Conservation (phyloP, 2,329 filamentous ascomycete genomes). For the Tothia fuscella region DNA sequence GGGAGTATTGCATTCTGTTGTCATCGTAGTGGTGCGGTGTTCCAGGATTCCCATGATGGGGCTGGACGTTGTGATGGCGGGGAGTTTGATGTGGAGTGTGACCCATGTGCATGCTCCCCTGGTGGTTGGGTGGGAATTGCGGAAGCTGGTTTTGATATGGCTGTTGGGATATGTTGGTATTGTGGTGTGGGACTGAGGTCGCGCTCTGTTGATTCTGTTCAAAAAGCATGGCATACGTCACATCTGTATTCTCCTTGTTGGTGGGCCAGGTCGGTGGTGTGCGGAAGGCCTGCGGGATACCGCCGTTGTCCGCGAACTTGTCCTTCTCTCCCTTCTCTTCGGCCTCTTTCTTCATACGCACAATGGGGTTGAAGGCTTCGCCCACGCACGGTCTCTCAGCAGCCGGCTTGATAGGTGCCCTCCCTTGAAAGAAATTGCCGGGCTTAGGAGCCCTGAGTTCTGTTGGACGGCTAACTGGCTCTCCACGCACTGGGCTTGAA, state of each 20-base stretch:
- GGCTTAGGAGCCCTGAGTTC: not conserved
- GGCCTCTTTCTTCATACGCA: constrained; percentile 58
- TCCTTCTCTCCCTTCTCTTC: constrained; percentile 38
- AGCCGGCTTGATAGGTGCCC: constrained; percentile 44
- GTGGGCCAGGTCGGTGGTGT: constrained; percentile 78
- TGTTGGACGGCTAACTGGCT: constrained; percentile 7
- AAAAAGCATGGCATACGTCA: constrained; percentile 70
- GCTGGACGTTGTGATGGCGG: constrained; percentile 64
- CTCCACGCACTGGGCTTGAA: constrained; percentile 57
- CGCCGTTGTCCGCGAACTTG: constrained; percentile 64
- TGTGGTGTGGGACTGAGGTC: constrained; percentile 52
- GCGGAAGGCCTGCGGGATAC: constrained; percentile 73
- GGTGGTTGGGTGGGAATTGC: constrained; percentile 49
- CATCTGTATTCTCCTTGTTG: constrained; percentile 57
- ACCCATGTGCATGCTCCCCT: constrained; percentile 41
- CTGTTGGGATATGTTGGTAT: constrained; percentile 54
- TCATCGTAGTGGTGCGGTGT: constrained; percentile 64
- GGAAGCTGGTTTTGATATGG: constrained; percentile 77
- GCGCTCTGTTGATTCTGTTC: constrained; percentile 50
- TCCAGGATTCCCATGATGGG: constrained; percentile 53
- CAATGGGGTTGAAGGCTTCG: constrained; percentile 49
- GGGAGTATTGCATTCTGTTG: constrained; percentile 77
- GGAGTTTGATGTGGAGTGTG: constrained; percentile 65
- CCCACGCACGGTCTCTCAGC: constrained; percentile 42
- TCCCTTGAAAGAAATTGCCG: constrained; percentile 41